A percentile compares a stretch with the other conserved stretches of the same genome.
phyloP scores from a whole-genome alignment of 1,284 basidiomycete genomes.

The Peniophora sp. region DNA sequence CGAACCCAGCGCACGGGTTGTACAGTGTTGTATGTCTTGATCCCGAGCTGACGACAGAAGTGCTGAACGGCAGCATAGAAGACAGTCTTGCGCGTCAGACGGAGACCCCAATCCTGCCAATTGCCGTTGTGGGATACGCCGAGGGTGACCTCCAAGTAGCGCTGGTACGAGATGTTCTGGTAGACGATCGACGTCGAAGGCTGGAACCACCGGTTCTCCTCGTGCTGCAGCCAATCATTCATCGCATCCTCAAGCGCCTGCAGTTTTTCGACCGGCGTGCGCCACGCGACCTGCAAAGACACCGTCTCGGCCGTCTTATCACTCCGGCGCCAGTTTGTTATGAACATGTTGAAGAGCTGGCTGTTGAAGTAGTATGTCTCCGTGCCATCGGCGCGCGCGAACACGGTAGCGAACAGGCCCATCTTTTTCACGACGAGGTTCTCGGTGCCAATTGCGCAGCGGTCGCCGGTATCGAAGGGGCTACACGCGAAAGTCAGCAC shows the following conservation, averaged over 20 bases:
- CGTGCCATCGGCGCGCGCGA: slow-evolving; percentile 58
- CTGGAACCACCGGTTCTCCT: slow-evolving; percentile 70
- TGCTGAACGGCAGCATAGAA: slow-evolving; percentile 71
- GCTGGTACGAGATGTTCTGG: slow-evolving; percentile 55
- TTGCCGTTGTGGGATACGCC: slow-evolving; percentile 57
- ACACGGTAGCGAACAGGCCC: slow-evolving; percentile 66
- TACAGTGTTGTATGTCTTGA: slow-evolving; percentile 49
- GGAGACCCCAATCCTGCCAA: slow-evolving; percentile 54
- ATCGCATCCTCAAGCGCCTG: slow-evolving; percentile 57
- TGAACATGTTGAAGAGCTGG: slow-evolving; percentile 63
- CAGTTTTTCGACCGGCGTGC: slow-evolving; percentile 60
- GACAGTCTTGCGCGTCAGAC: slow-evolving; percentile 53
- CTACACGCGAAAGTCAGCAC: slow-evolving; percentile 23
- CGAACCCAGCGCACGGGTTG: slow-evolving; percentile 40
- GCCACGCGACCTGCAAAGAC: slow-evolving; percentile 67
- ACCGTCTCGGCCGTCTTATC: slow-evolving; percentile 62
- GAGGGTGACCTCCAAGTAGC: slow-evolving; percentile 58
- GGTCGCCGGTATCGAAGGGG: slow-evolving; percentile 72
- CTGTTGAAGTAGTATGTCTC: slow-evolving; percentile 76
- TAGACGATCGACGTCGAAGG: slow-evolving; percentile 54
- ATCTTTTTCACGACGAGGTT: slow-evolving; percentile 71
- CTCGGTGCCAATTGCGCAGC: slow-evolving; percentile 62
- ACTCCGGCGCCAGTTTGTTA: slow-evolving; percentile 66
- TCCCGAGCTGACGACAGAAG: slow-evolving; percentile 61
- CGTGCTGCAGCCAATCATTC: slow-evolving; percentile 66